phyloP scores from a whole-genome alignment of 495 filamentous ascomycete species.

The Staphylotrichum tortipilum region DNA sequence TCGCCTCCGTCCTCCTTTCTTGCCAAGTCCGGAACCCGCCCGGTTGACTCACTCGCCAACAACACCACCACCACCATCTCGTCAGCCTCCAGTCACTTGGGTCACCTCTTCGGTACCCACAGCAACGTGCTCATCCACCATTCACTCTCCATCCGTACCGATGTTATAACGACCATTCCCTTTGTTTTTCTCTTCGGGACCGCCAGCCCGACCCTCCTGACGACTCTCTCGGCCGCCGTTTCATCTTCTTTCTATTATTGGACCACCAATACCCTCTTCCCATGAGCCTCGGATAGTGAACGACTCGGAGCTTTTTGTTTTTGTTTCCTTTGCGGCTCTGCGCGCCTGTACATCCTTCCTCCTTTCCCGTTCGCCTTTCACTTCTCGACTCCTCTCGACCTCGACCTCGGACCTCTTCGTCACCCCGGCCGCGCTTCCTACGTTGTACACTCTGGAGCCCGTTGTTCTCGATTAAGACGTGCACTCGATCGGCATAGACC shows the following conservation, averaged over 20 bases:
- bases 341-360: constrained; percentile 39
- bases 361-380: constrained; percentile 17
- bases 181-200: constrained; percentile 42
- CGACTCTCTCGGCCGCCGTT: constrained; percentile 31
- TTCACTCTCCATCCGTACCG: constrained; percentile 42
- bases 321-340: constrained; percentile 34
- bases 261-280: constrained; percentile 47
- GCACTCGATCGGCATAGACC: constrained; percentile 33
- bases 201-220: constrained; percentile 38
- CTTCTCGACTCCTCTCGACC: constrained; percentile 20
- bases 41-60: constrained; percentile 4
- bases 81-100: constrained; percentile 4
- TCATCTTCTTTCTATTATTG: constrained; percentile 50
- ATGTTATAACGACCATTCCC: constrained; percentile 63
- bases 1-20: too few relatives aligned
- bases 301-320: constrained; percentile 49
- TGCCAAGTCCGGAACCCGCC: not conserved
- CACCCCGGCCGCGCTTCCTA: constrained; percentile 10
- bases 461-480: constrained; percentile 29
- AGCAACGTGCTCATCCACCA: constrained; percentile 28
- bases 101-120: constrained; percentile 1
- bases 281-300: constrained; percentile 59
- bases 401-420: not conserved
- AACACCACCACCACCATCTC: too few relatives aligned
- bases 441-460: constrained; percentile 37